Percentiles rank a stretch among this genome's conserved stretches.
These are phyloP conservation scores for Clarireedia sp. DNA, from an alignment of 2,329 filamentous ascomycete species.

Conservation along the genomic window DNA sequence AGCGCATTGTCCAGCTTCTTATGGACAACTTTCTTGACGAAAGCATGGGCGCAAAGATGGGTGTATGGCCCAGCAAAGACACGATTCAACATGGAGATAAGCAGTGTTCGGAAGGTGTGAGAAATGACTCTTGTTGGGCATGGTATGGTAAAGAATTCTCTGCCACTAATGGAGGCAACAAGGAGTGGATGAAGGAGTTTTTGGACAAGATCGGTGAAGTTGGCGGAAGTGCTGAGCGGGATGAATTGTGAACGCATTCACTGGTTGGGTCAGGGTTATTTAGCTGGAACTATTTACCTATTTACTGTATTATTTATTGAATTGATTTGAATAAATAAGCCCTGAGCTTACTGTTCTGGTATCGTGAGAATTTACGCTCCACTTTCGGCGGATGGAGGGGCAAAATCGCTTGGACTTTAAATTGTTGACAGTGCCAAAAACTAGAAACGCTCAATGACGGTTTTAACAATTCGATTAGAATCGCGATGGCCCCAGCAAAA, in stretches of 20 bases:
- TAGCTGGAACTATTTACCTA: too few relatives aligned
- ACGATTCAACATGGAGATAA: constrained; percentile 25
- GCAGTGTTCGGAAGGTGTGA: constrained; percentile 28
- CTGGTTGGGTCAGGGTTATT: too few relatives aligned
- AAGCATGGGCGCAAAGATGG: constrained; percentile 50
- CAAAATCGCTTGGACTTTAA: too few relatives aligned
- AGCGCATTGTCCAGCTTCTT: constrained; percentile 49
- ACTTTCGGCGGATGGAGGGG: too few relatives aligned
- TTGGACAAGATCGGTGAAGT: constrained; percentile 16
- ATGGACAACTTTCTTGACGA: constrained; percentile 61
- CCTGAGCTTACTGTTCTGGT: too few relatives aligned
- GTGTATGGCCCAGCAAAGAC: constrained; percentile 43
- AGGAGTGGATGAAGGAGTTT: constrained; percentile 24
- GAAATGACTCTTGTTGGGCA: constrained; percentile 51
- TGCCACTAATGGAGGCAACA: constrained; percentile 12
- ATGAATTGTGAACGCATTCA: constrained; percentile 14
- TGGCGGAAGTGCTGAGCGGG: constrained; percentile 12
- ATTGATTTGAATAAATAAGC: too few relatives aligned
- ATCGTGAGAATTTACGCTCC: too few relatives aligned
- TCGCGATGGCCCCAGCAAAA: too few relatives aligned
- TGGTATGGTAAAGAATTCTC: constrained; percentile 36
- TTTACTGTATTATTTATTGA: too few relatives aligned
- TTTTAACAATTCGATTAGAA: too few relatives aligned
- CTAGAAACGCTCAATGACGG: too few relatives aligned
- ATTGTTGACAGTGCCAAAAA: too few relatives aligned